Base-by-base conservation (phyloP, 495 filamentous ascomycete species). In the Hyaloscypha bicolor region DNA sequence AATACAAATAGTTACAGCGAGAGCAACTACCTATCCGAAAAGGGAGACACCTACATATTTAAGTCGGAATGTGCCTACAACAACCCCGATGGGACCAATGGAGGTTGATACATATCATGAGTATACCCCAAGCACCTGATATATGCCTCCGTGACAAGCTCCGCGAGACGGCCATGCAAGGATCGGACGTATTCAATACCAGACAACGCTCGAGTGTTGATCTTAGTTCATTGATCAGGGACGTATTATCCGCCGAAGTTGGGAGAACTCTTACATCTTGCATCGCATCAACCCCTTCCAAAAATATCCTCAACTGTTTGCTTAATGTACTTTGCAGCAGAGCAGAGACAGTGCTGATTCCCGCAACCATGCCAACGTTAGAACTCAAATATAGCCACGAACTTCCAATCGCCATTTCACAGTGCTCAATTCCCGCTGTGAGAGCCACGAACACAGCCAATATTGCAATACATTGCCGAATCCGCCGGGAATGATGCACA, bases 401-500 rank as follows among this genome's bases (percentile, higher is more conserved):
- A 0, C 82, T 82, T 0, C 86, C 85, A 64, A 86, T 84, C 0
- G 85, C 86, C 11, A 84, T 78, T 62, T 88, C 84, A 5, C 77
- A 69, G 0, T 79, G 76, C 19, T 84, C 79, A 22, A 88, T 69
- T 33, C 82, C 75, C 6, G 83, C 78, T 25, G 87, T 84, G 60
- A 90, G 82, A 4, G 80, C 79, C 35, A 90, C 79, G 70, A 89
- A 90, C 0, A 82, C 75, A 0, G 86, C 80, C 0, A 80, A 81
- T 3, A 78, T 74, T 0, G 82, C 80, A 30, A 87, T 79, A 1
- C 86, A 3, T 81, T 85, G 3, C 87, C 86, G 60, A 90, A 75
- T 0, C 81, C 83, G 42, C 83, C 84, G 0, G 85, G 87, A 11
- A 86, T 71, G 56, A 91, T 90, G 70, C 89, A 90, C 0, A 91